Evolutionary conservation across 768 basidiomycete genomes (phyloP), one percentile per base, ranked within the genome.

Genomic region (Russula olivacea): DNA sequence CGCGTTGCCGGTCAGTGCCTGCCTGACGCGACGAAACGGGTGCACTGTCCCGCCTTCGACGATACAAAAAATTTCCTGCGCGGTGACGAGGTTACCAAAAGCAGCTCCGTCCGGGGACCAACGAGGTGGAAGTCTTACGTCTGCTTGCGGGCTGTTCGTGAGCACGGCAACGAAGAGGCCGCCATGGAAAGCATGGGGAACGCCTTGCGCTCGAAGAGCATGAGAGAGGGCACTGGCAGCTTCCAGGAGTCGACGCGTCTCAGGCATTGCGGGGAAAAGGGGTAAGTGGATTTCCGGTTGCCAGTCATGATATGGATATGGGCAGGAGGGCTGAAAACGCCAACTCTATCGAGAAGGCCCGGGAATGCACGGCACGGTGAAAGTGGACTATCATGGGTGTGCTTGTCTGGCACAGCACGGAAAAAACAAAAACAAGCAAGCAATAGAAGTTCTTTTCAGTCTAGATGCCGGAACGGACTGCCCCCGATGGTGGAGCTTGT

Each of bases 101-200:
- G 17, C 36, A 5, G 21, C 58, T 25, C 17, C 50, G 61, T 40
- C 61, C 36, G 47, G 17, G 60, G 21, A 60, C 17, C 49, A 51
- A 61, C 36, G 43, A 30, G n/a, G 36, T 57, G 7, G 79, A 83
- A 61, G 14, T 41, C 62, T 49, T 70, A 86, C 91, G 71, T 91
- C 86, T 65, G 84, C 79, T 48, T 84, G 82, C 48, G 84, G 77
- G 68, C 75, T 80, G 68, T 84, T 84, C 43, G 88, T 81, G 53
- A 93, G 79, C 40, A 86, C 75, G 28, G 91, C 87, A 36, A 84
- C 83, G 67, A 91, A 75, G 61, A 91, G 74, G 69, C 80, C 87
- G 14, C 91, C 91, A 69, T 93, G 81, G 74, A 93, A 92, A 34
- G 90, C 91, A 70, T 93, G 91, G 11, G 87, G 84, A 58, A 91